Evolutionary conservation across 129 eudicot genomes (phyloP), one percentile per base, ranked within the genome.

Genomic region (Artemisia tridentata): DNA sequence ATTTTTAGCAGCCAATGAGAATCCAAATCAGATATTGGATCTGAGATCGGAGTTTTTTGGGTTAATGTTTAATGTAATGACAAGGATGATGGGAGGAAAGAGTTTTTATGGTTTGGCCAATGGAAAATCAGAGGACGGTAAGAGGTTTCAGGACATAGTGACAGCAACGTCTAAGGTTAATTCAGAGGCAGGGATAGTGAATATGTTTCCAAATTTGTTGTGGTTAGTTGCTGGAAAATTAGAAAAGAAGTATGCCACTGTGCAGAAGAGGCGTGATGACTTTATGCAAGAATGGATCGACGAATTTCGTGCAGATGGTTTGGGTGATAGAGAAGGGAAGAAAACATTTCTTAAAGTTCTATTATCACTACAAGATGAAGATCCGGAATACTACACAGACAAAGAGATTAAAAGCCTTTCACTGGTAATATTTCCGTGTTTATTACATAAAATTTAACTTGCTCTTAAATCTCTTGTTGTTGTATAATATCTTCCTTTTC

Each of bases 381-480:
- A 86, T 53, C 86, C 88, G 25, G 77, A 79, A 16, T 72, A 72
- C 53, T 84, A 81, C 72, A 63, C 86, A 1, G 83, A 86, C 23
- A 69, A 69, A 25, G 68, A 67, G 19, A 81, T 86, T 79, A 86
- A 84, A 66, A 75, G 88, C 60, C 69, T 76, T 31, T 20, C 85
- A 21, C 84, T 34, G 80, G 92, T 86, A 68, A 27, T 3, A 38
- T 47, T 10, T 54, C 16, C 0, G 8, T 46, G 29, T 23, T 6
- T 61, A 18, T 8, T 15, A 47, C 49, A 3, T 16, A 50, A 13
- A 50, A 12, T 5, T 50, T 12, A 13, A 5, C 41, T 34, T 34
- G 41, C 6, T 4, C 41, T 50, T 16, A 50, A 18, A 3, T 50
- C 17, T 11, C 1, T 14, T 14, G 55, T 12, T 14, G 17, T 50